phyloP scores from a whole-genome alignment of 441 rosid species.

The Francoa sonchifolia region DNA sequence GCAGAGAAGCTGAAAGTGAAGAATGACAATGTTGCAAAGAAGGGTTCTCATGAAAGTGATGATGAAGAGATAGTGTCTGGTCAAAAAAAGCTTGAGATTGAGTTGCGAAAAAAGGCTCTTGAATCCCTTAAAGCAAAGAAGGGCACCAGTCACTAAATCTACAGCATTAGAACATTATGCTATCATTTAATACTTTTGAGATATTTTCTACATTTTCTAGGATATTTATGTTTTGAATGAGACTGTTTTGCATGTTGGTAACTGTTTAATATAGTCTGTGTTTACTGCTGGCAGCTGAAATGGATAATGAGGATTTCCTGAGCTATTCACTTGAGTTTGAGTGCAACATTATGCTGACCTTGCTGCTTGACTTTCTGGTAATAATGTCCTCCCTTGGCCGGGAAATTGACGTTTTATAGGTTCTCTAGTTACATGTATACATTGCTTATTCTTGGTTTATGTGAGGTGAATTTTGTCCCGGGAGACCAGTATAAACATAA shows the following conservation, averaged over 20 bases:
- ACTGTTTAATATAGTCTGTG: conserved; percentile 51
- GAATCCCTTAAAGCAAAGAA: conserved; percentile 95
- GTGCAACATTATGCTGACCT: conserved; percentile 60
- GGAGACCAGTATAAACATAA: conserved; percentile 7
- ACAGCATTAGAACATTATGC: conserved; percentile 14
- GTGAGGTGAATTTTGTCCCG: conserved; percentile 6
- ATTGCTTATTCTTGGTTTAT: conserved; percentile 11
- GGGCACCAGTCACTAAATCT: conserved; percentile 43
- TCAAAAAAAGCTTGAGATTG: conserved; percentile 85
- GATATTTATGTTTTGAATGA: conserved; percentile 18
- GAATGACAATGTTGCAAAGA: conserved; percentile 27
- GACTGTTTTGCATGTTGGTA: conserved; percentile 15
- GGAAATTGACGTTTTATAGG: conserved; percentile 18
- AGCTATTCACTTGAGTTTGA: conserved; percentile 72
- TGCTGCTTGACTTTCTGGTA: conserved; percentile 74
- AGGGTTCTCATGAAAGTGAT: conserved; percentile 23
- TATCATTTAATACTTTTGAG: conserved; percentile 20
- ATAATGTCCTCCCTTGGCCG: conserved; percentile 32
- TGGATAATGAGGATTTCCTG: conserved; percentile 77
- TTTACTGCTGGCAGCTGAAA: conserved; percentile 85
- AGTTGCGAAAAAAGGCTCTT: conserved; percentile 83
- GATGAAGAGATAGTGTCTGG: conserved; percentile 37
- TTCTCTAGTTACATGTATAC: background rate
- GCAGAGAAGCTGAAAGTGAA: conserved; percentile 55
- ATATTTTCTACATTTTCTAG: conserved; percentile 20